Evolutionary conservation across 805 yeast species (phyloP), one percentile per base, ranked within the genome.

Genomic region (Candida schatavii): DNA sequence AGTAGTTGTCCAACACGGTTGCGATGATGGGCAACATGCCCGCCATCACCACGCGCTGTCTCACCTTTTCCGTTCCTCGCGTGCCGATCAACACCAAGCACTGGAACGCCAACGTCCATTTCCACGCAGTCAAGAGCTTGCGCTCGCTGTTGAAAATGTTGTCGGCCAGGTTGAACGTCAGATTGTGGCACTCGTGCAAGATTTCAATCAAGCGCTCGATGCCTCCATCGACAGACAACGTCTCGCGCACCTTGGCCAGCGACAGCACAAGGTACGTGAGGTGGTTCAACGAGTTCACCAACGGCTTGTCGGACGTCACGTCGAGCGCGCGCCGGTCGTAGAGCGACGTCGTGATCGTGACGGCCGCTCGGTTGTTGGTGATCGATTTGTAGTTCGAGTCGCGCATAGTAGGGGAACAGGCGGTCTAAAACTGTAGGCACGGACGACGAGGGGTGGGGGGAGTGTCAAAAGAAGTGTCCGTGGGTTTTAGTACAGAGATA

Each of bases 51-150:
- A 93, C 86, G 53, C 89, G 81, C 51, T 83, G 81, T 39, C 99
- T 73, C 37, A 90, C 87, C 40, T 72, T 68, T 61, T 90, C 97
- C 1, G 95, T 81, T 19, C 99, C 99, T 50, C 97, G 75, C 1
- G 97, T 89, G 11, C 97, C 97, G 15, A 91, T 81, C 42, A 88
- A 74, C 1, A 91, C 95, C 42, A 91, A 68, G 59, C 97, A 90
- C 67, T 91, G 99, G 56, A 93, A 81, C 0, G 97, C 87, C 41
- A 91, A 68, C 4, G 96, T 87, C 99, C 99, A 91, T 66, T 91
- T 91, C 97, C 97, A 91, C 0, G 95, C 90, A n/a, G 85, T 72
- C 48, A 88, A 70, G 20, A 81, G 75, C 45, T 67, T 70, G 47
- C 57, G 62, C 43, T 70, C 75, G 37, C 61, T 56, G 46, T 62